Conservation (phyloP, 2,329 filamentous ascomycete species). For the Alternaria arborescens region DNA sequence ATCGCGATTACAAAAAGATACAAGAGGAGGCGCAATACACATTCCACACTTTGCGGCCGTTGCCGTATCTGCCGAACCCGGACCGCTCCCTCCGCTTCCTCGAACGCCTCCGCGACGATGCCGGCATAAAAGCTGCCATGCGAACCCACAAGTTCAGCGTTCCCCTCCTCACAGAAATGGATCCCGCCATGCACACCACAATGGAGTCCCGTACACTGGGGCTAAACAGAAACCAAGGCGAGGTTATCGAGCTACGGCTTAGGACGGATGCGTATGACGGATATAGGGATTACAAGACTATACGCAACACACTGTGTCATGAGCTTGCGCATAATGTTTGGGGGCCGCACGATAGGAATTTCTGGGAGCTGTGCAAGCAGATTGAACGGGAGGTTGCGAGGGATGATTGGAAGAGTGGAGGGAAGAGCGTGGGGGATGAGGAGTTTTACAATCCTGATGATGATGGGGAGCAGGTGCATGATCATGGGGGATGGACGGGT, state of each 20-base stretch:
- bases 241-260: conserved; percentile 88
- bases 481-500: conserved; percentile 57
- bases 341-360: conserved; percentile 81
- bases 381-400: conserved; percentile 87
- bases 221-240: conserved; percentile 84
- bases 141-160: conserved; percentile 84
- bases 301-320: conserved; percentile 91
- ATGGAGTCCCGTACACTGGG: conserved; percentile 85
- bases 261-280: conserved; percentile 95
- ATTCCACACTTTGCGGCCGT: conserved; percentile 78
- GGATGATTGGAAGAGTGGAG: conserved; percentile 79
- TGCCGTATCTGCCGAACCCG: conserved; percentile 79
- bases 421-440: conserved; percentile 53
- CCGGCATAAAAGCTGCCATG: conserved; percentile 87
- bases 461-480: conserved; percentile 36
- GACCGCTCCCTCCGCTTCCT: conserved; percentile 76
- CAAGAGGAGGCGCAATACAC: conserved; percentile 76
- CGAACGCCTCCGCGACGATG: conserved; percentile 78
- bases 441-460: conserved; percentile 43
- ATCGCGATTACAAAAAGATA: conserved; percentile 57
- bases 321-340: conserved; percentile 94
- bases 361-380: conserved; percentile 87
- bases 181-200: conserved; percentile 83
- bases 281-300: conserved; percentile 90
- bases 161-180: conserved; percentile 91